phyloP scores from a whole-genome alignment of 495 filamentous ascomycete genomes.

The Cudoniella acicularis region DNA sequence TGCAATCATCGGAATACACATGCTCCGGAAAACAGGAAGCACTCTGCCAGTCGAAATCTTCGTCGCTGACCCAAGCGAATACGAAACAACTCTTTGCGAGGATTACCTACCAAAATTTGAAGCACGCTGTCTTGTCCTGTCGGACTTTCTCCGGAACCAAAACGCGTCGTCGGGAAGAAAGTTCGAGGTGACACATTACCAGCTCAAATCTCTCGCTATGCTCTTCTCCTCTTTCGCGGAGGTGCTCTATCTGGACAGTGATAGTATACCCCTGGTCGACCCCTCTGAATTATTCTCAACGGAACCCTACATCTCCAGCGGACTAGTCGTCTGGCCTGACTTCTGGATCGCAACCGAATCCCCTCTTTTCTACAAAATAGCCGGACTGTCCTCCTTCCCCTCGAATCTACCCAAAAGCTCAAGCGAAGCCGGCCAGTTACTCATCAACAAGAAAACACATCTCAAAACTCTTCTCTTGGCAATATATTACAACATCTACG shows the following conservation, averaged over 20 bases:
- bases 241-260: conserved; percentile 59
- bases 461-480: conserved; percentile 47
- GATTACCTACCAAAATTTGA: background rate
- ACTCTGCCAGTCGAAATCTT: background rate
- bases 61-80: background rate
- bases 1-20: background rate
- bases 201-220: conserved; percentile 56
- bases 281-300: conserved; percentile 47
- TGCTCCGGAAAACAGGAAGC: background rate
- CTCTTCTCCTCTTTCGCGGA: conserved; percentile 57
- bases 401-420: conserved; percentile 30
- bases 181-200: conserved; percentile 32
- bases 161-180: background rate
- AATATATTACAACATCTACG: conserved; percentile 62
- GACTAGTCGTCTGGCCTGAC: conserved; percentile 60
- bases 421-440: conserved; percentile 52
- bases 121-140: background rate
- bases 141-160: background rate
- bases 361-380: conserved; percentile 50
- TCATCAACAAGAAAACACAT: conserved; percentile 53
- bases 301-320: conserved; percentile 48
- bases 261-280: conserved; percentile 49
- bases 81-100: background rate
- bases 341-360: conserved; percentile 54
- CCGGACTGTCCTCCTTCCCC: conserved; percentile 39